Evolutionary conservation across 2,329 filamentous ascomycete genomes (phyloP), one percentile per base, ranked within the genome.

Genomic region (Metarhizium rileyi): DNA sequence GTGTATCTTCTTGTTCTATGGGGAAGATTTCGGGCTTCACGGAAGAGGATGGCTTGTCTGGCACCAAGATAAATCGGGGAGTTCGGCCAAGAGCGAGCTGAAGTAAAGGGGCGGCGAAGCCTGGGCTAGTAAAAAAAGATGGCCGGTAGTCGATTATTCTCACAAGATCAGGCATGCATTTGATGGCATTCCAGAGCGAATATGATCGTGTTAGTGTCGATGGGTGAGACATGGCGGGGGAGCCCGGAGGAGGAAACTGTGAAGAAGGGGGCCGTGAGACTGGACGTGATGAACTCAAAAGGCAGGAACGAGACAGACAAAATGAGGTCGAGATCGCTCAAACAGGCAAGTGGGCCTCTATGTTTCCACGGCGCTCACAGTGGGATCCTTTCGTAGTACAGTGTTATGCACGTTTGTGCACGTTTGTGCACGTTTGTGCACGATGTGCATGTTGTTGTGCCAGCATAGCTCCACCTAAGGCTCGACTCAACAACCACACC

Each of bases 191-290:
- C 54, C 54, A 50, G 48, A 12, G 12, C 20, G 33, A 53, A 49
- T 33, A 49, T 48, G 48, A 47, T 51, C 46, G 18, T 40, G 48
- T 23, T 35, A 23, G 48, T 45, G 36, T n/a, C n/a, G n/a, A n/a
- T n/a, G n/a, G n/a, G 47, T 53, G 54, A 56, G 54, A 55, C 54
- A 53, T 20, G 38, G 38, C 28, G 30, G 44, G 16, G 40, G 23
- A 22, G 46, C 44, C 28, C 26, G 20, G 33, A 46, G 27, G 26
- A 10, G 7, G 30, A 35, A 18, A 14, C 16, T 33, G n/a, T n/a
- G n/a, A n/a, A n/a, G n/a, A n/a, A n/a, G n/a, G n/a, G n/a, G n/a
- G n/a, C n/a, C n/a, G n/a, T n/a, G n/a, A n/a, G n/a, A n/a, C n/a
- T n/a, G n/a, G n/a, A n/a, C n/a, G n/a, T n/a, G n/a, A n/a, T n/a